These are phyloP conservation scores for Orbilia javanica DNA, from an alignment of 2,329 filamentous ascomycete genomes.

Conservation along the genomic window DNA sequence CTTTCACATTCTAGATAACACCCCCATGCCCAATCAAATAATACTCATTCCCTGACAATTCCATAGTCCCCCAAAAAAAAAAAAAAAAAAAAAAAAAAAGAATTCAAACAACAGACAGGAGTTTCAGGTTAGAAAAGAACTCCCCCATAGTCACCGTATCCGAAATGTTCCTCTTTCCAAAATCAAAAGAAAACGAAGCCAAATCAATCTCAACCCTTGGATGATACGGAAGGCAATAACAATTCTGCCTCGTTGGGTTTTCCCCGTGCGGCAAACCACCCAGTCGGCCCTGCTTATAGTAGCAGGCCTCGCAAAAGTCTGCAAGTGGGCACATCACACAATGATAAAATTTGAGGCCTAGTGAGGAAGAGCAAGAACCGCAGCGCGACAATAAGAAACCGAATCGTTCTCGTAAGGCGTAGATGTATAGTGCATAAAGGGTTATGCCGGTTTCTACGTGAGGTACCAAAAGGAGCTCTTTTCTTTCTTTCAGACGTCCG, in stretches of 20 bases:
- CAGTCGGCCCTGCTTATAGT: neutral
- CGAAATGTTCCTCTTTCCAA: neutral
- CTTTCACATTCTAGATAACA: too few species aligned
- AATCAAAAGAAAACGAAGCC: neutral
- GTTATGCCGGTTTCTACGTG: neutral
- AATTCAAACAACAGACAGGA: neutral
- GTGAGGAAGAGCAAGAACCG: neutral
- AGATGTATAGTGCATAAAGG: conserved; percentile 1
- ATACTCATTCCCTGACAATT: too few species aligned
- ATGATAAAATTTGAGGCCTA: neutral
- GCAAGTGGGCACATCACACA: conserved; percentile 9
- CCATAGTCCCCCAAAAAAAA: too few species aligned
- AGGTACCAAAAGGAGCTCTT: neutral
- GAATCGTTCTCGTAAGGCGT: neutral
- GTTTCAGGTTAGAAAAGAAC: neutral
- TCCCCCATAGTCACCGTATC: neutral
- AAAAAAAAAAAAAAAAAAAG: too few species aligned
- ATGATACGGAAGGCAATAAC: conserved; percentile 9
- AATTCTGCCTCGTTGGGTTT: neutral
- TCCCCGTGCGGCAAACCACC: neutral
- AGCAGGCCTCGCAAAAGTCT: conserved; percentile 6
- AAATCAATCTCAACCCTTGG: conserved; percentile 9
- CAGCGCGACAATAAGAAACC: neutral
- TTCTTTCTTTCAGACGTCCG: neutral
- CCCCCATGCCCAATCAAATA: too few species aligned